phyloP scores from a whole-genome alignment of 2,329 filamentous ascomycete genomes.

The Coniochaeta hoffmannii region DNA sequence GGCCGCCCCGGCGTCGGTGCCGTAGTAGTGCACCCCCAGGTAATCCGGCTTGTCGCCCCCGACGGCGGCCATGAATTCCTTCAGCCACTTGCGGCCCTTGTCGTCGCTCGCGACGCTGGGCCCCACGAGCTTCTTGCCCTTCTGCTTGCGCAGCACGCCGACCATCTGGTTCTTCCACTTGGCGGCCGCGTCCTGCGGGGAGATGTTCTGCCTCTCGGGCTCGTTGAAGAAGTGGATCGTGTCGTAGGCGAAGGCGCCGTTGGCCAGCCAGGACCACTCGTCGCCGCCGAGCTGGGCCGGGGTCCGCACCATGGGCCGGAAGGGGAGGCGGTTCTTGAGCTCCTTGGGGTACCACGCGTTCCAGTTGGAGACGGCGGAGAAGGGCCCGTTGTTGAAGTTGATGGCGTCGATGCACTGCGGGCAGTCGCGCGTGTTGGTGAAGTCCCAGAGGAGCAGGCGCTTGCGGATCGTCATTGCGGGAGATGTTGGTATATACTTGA shows the following conservation, averaged over 20 bases:
- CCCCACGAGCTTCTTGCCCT: conserved; percentile 26
- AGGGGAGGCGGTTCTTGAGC: conserved; percentile 23
- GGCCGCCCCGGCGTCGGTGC: conserved; percentile 22
- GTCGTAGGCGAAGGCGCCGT: conserved; percentile 17
- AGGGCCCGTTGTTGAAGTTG: conserved; percentile 21
- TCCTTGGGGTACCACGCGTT: conserved; percentile 32
- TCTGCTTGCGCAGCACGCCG: conserved; percentile 15
- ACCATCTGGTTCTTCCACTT: conserved; percentile 30
- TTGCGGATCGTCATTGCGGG: conserved; percentile 23
- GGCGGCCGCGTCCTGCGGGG: conserved; percentile 25
- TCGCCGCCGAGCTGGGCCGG: conserved; percentile 25
- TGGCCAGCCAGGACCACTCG: conserved; percentile 26
- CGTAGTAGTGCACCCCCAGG: conserved; percentile 36
- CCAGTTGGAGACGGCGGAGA: conserved; percentile 31
- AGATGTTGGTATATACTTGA: neutral
- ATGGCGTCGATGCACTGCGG: conserved; percentile 27
- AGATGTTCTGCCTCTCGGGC: conserved; percentile 30
- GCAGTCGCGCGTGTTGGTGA: conserved; percentile 28
- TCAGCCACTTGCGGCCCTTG: conserved; percentile 30
- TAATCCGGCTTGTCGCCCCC: conserved; percentile 28
- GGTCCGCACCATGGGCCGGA: conserved; percentile 34
- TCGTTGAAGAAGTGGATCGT: conserved; percentile 38
- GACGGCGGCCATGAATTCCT: conserved; percentile 29
- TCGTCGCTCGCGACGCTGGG: conserved; percentile 30
- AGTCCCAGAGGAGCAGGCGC: conserved; percentile 34